Evolutionary conservation across 2,329 filamentous ascomycete genomes (phyloP).

Genomic region (Penicillium sp.): DNA sequence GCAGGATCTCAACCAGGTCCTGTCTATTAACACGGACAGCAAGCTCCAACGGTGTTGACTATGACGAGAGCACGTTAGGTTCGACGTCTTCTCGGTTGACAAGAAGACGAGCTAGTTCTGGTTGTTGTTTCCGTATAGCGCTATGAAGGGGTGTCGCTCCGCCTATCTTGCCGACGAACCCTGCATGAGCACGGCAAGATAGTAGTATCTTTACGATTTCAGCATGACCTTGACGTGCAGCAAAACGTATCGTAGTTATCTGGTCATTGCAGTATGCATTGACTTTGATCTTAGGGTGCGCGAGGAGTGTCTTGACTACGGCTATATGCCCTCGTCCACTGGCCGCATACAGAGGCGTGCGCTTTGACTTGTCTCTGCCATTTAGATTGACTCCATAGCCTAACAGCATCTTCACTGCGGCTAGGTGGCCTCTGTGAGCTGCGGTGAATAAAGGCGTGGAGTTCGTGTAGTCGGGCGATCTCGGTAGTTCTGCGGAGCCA

Average conservation of each 20-base stretch:
- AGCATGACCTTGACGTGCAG: not conserved
- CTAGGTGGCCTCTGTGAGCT: not conserved
- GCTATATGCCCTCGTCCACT: not conserved
- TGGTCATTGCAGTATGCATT: not conserved
- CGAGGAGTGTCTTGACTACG: not conserved
- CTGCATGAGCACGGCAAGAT: slow-evolving; percentile 1
- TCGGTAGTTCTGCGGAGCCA: not conserved
- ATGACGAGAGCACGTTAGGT: not conserved
- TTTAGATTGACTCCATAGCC: not conserved
- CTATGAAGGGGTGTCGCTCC: not conserved
- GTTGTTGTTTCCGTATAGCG: not conserved
- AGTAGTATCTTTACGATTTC: slow-evolving; percentile 1
- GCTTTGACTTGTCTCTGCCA: not conserved
- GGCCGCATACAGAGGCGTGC: not conserved
- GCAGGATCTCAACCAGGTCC: not conserved
- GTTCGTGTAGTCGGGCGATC: not conserved
- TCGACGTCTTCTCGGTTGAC: not conserved
- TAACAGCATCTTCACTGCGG: not conserved
- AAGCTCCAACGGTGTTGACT: not conserved
- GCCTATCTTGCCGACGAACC: not conserved
- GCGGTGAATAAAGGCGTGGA: not conserved
- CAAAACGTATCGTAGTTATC: not conserved
- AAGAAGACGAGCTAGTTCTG: not conserved
- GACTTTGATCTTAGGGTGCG: not conserved
- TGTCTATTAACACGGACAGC: not conserved